Evolutionary conservation across 2,329 filamentous ascomycete species (phyloP), one percentile per base, ranked within the genome.

Genomic region (Paecilomyces variotii): DNA sequence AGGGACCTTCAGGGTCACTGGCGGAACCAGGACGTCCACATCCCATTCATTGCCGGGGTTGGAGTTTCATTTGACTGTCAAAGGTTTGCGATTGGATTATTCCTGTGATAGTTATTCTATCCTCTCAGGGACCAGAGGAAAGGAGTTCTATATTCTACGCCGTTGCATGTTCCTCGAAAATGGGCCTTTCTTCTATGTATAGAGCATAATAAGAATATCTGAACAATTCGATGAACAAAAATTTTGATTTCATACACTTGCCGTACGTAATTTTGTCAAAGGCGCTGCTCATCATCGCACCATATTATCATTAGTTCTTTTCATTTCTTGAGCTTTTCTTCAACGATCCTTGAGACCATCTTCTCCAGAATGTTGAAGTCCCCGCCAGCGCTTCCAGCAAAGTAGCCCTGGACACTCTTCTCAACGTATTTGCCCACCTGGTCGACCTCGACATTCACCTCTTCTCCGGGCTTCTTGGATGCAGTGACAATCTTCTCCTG

Each of bases 361-460:
- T 87, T 88, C 75, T 90, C 84, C 62, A 91, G 70, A 35, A 88
- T 78, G 1, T 82, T 80, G 50, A 72, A 72, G 59, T 76, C 70
- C 1, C 74, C 75, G 7, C 70, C 70, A 7, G 70, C 66, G 27
- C 68, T 68, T 3, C 72, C 72, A 57, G 75, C 72, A 65, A 97
- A 86, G 74, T 92, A 94, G 6, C 87, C 91, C 24, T 86, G 82
- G 58, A 97, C 85, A 62, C 89, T 93, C 84, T 97, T 97, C 73
- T 82, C 80, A 14, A 82, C 80, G 62, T 82, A 80, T 66, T 82
- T 82, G 9, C 86, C 86, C 4, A 88, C 84, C 79, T 96, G 90
- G 72, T 97, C 92, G 57, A 96, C 93, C 79, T 97, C 92, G 35
- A 97, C 84, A 70, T 97, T 97, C 61, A 96, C 90, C 55, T 86